Percentiles rank a stretch among this genome's conserved stretches.
Conservation (phyloP, 345 rosid genomes). For the Leavenworthia alabamica region DNA sequence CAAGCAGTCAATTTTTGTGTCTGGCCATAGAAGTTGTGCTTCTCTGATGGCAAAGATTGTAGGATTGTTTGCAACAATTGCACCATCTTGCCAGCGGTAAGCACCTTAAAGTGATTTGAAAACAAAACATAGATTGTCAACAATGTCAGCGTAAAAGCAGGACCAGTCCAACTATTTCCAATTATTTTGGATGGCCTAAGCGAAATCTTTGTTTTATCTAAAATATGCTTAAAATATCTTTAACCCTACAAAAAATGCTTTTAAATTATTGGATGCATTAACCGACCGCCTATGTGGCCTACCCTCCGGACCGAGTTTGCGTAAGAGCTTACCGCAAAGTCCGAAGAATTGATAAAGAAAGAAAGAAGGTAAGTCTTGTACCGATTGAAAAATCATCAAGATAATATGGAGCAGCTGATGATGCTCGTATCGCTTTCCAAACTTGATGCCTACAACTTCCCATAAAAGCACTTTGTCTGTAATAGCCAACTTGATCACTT, state of each 20-base stretch:
- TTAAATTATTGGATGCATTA: too few species aligned
- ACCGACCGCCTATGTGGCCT: too few species aligned
- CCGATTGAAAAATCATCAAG: constrained; percentile 97
- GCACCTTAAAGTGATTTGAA: constrained; percentile 41
- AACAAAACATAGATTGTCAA: constrained; percentile 8
- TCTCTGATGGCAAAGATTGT: constrained; percentile 87
- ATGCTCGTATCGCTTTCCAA: constrained; percentile 99
- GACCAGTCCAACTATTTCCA: too few species aligned
- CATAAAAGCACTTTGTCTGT: constrained; percentile 79
- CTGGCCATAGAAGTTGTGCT: constrained; percentile 99
- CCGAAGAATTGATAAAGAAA: neutral
- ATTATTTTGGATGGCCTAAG: too few species aligned
- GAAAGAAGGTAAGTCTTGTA: constrained; percentile 26
- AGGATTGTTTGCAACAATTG: constrained; percentile 96
- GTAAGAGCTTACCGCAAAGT: neutral
- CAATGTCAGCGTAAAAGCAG: neutral
- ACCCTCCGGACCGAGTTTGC: too few species aligned
- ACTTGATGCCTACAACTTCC: constrained; percentile 93
- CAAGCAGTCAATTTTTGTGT: constrained; percentile 85
- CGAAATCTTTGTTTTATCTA: too few species aligned
- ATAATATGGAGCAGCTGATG: constrained; percentile 99
- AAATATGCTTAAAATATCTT: too few species aligned
- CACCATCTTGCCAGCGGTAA: constrained; percentile 99
- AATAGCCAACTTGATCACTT: constrained; percentile 79
- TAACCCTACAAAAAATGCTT: too few species aligned